Evolutionary conservation across 1,139 yeast genomes (phyloP).

Genomic region (Meyerozyma elateridarum): DNA sequence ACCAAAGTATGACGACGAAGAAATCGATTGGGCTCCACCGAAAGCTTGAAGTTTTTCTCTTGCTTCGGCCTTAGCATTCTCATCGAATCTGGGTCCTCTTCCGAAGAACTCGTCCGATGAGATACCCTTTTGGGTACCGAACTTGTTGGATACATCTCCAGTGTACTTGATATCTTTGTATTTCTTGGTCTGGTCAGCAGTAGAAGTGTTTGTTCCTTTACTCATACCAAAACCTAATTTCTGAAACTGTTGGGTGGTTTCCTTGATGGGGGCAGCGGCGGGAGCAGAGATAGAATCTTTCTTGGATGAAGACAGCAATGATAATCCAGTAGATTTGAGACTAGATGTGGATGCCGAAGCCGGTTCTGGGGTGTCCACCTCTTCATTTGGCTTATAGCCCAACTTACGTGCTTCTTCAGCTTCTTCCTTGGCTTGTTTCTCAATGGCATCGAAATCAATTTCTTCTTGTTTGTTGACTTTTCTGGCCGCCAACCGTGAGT

Average conservation of each 20-base stretch:
- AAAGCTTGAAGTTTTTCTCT: constrained; percentile 70
- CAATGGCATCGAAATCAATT: constrained; percentile 89
- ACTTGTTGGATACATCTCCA: constrained; percentile 71
- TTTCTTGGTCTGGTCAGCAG: constrained; percentile 30
- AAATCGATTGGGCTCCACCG: constrained; percentile 83
- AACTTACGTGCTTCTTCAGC: constrained; percentile 67
- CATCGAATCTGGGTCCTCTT: constrained; percentile 75
- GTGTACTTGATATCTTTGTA: constrained; percentile 54
- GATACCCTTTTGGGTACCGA: constrained; percentile 86
- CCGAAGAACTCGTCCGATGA: constrained; percentile 95
- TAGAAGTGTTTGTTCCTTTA: constrained; percentile 34
- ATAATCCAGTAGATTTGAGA: constrained; percentile 9
- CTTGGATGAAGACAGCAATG: constrained; percentile 13
- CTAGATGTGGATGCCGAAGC: constrained; percentile 9
- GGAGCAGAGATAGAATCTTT: constrained; percentile 5
- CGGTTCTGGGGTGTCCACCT: constrained; percentile 10
- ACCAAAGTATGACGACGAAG: constrained; percentile 90
- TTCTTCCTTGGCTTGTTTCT: constrained; percentile 79
- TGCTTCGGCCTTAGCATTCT: constrained; percentile 75
- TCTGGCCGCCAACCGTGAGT: constrained; percentile 54
- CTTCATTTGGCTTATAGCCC: constrained; percentile 63
- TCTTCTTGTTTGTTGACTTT: constrained; percentile 49
- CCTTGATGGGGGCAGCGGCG: constrained; percentile 40
- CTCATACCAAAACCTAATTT: constrained; percentile 84
- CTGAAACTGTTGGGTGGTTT: constrained; percentile 68